A percentile compares a stretch with the other conserved stretches of the same genome.
These are phyloP conservation scores for Petrea volubilis DNA, from an alignment of 257 asterid species.

Conservation along the genomic window DNA sequence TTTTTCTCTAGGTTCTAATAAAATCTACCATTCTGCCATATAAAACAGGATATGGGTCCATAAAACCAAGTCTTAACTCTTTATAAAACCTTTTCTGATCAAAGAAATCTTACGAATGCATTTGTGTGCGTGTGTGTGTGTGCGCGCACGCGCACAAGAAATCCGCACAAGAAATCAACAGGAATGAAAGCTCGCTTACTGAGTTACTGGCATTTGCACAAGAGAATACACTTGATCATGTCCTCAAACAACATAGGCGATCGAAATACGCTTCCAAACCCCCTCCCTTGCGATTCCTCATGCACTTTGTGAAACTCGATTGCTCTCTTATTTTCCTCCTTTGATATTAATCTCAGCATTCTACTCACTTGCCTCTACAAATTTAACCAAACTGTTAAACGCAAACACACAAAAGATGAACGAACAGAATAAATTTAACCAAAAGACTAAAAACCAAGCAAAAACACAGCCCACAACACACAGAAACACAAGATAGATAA, in stretches of 20 bases:
- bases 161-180: background rate
- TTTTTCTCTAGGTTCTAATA: background rate
- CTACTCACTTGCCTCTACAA: conserved; percentile 73
- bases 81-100: background rate
- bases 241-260: conserved; percentile 94
- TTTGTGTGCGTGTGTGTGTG: background rate
- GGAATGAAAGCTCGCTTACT: conserved; percentile 39
- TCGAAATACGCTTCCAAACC: conserved; percentile 76
- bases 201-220: conserved; percentile 85
- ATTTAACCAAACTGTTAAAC: background rate
- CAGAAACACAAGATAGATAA: background rate
- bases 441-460: background rate
- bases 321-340: conserved; percentile 54
- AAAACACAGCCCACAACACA: background rate
- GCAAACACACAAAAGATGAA: background rate
- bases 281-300: conserved; percentile 52
- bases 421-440: background rate
- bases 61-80: background rate
- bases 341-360: conserved; percentile 68
- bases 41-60: background rate
- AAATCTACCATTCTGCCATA: background rate
- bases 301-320: conserved; percentile 60
- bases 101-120: background rate
- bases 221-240: conserved; percentile 81
- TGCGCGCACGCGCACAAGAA: no score